Conservation (phyloP, 1,139 yeast species). For the Geotrichum candidum region DNA sequence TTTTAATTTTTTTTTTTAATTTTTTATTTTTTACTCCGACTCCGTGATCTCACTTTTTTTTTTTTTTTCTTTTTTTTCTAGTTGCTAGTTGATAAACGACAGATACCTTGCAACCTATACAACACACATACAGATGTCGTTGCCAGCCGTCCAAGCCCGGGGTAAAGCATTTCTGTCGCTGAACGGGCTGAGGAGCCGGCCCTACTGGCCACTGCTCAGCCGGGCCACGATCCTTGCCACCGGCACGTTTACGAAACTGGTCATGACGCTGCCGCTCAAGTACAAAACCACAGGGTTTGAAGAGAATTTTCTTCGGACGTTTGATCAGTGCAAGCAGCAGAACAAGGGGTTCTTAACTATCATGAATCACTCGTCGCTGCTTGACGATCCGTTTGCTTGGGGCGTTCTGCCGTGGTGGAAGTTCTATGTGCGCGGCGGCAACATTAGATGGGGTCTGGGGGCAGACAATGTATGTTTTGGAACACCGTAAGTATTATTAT, state of each 20-base stretch:
- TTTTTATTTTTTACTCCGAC: not conserved
- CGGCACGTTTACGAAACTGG: conserved; percentile 58
- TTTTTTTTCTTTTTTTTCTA: not conserved
- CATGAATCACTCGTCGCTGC: conserved; percentile 95
- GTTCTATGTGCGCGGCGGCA: conserved; percentile 55
- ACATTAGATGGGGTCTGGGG: conserved; percentile 89
- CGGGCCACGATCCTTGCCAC: conserved; percentile 64
- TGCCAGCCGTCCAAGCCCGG: conserved; percentile 60
- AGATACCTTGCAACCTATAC: not conserved
- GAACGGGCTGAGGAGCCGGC: conserved; percentile 46
- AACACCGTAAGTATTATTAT: conserved; percentile 34
- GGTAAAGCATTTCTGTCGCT: conserved; percentile 71
- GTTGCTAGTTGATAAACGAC: not conserved
- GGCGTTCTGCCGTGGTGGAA: conserved; percentile 62
- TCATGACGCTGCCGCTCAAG: conserved; percentile 55
- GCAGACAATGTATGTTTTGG: conserved; percentile 88
- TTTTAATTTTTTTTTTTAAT: not conserved
- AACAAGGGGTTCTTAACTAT: conserved; percentile 73
- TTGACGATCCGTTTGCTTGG: conserved; percentile 90
- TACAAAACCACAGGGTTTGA: conserved; percentile 41
- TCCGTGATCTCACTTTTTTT: not conserved
- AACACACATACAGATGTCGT: conserved; percentile 52
- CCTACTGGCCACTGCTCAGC: conserved; percentile 61
- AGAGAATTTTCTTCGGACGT: conserved; percentile 46
- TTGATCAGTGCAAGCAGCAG: conserved; percentile 55